Conservation (phyloP, 2,329 filamentous ascomycete species). For the Geosmithia morbida region DNA sequence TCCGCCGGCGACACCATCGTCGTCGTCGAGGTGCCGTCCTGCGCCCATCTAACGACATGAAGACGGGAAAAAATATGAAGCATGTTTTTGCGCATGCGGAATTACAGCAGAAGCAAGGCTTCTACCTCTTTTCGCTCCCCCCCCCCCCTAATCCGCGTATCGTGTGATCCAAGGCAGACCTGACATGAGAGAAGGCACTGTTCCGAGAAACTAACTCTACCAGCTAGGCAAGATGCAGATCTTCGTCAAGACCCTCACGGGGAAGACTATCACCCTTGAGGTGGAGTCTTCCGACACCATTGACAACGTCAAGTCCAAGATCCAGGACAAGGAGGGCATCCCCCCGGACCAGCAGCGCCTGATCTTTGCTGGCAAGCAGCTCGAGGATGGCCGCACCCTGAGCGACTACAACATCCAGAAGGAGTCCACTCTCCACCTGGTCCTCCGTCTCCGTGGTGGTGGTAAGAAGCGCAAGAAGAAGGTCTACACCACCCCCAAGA, state of each 20-base stretch:
- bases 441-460: constrained; percentile 95
- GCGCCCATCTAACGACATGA: neutral
- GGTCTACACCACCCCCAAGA: constrained; percentile 99
- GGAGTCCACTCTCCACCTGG: constrained; percentile 96
- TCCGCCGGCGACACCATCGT: neutral
- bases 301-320: constrained; percentile 99
- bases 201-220: neutral
- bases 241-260: constrained; percentile 82
- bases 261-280: constrained; percentile 99
- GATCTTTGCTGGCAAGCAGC: constrained; percentile 99
- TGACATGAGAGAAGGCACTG: neutral
- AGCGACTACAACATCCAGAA: constrained; percentile 99
- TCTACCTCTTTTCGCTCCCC: constrained; percentile 14
- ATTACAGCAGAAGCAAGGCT: constrained; percentile 7
- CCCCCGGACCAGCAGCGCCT: constrained; percentile 98
- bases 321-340: constrained; percentile 98
- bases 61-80: neutral
- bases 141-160: constrained; percentile 4
- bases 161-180: neutral
- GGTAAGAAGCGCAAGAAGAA: constrained; percentile 99
- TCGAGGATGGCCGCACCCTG: constrained; percentile 97
- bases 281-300: constrained; percentile 99
- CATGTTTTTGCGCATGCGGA: neutral
- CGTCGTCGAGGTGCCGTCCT: neutral
- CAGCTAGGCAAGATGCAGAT: constrained; percentile 56